Base-by-base conservation (phyloP, 306 rosid genomes). In the Vigna reflexopilosa region DNA sequence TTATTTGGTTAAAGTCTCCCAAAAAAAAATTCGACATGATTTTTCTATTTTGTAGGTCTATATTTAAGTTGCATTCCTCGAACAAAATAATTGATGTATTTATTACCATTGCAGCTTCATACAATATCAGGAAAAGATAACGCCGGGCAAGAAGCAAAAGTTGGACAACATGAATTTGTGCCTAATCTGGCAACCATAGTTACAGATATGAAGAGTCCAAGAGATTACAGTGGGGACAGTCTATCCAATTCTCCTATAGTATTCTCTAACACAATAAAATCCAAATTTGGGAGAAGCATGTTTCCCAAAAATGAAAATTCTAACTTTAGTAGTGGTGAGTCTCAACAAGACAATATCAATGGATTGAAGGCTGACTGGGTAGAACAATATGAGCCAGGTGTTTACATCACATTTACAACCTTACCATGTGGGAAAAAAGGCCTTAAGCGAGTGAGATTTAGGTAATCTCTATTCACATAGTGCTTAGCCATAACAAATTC, bases 381-480 rank as follows among this genome's bases (percentile, higher is more conserved):
- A 19, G 95, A 88, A 70, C 91, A 91, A 72, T 86, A 84, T 82
- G 92, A 88, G 67, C 83, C 89, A 22, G 98, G 98, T 34, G 98
- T 91, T 10, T 87, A 88, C 77, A 76, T 93, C 66, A 91, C 98
- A 67, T 79, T 93, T 15, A 85, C 88, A 71, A 76, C 67, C 61
- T 88, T 87, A 69, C 88, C 91, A 58, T 85, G 86, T 44, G 98
- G 95, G n/a, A 86, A 82, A 65, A 88, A 78, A 77, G 91, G 91
- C 65, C 80, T 93, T 14, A 91, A 89, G 84, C 78, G 97, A 78
- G 93, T 93, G 84, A 87, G 93, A 82, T 93, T 91, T 70, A 89
- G 98, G 98, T 93, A 81, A 75, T 42, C 14, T 34, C 47, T 62
- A 62, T 62, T 62, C 4, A 58, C 17, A 4, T 13, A 5, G 38